Evolutionary conservation across 139 green algal species (phyloP).

Genomic region (Axilococcus clingmanii): DNA sequence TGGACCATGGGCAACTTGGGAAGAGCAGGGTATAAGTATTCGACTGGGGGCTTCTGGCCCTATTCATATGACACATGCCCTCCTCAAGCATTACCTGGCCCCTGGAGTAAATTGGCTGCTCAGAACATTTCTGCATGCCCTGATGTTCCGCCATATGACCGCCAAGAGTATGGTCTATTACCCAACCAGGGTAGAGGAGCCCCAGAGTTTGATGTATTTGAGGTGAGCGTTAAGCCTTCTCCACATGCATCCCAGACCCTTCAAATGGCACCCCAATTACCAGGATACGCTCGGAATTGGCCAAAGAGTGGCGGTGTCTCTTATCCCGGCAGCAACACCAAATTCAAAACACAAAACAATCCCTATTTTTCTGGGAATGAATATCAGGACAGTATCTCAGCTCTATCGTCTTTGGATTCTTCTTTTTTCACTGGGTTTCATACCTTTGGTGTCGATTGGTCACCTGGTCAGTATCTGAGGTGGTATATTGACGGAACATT

Average conservation of each 20-base stretch:
- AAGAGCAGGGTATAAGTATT: constrained; percentile 28
- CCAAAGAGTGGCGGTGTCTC: constrained; percentile 5
- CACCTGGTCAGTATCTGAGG: constrained; percentile 23
- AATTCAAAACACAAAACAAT: constrained; percentile 12
- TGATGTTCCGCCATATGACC: not conserved
- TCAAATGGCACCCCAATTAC: constrained; percentile 36
- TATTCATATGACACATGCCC: constrained; percentile 31
- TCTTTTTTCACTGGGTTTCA: constrained; percentile 13
- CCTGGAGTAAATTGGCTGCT: not conserved
- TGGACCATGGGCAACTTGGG: constrained; percentile 40
- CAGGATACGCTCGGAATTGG: constrained; percentile 11
- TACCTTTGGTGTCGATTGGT: constrained; percentile 30
- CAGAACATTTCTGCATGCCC: not conserved
- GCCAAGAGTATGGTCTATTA: constrained; percentile 6
- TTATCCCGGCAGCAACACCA: constrained; percentile 16
- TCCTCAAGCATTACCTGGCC: not conserved
- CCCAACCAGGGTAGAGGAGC: constrained; percentile 20
- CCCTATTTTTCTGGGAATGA: constrained; percentile 18
- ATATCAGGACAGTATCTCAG: constrained; percentile 26
- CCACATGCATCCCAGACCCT: constrained; percentile 27
- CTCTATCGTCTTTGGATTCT: constrained; percentile 6
- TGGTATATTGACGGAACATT: constrained; percentile 32
- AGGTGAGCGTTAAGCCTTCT: constrained; percentile 15
- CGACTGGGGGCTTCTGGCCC: constrained; percentile 32
- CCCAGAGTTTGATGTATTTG: constrained; percentile 42